Percentiles rank a stretch among this genome's conserved stretches.
Evolutionary conservation across 257 asterid species (phyloP).

Genomic region (Salvia splendens): DNA sequence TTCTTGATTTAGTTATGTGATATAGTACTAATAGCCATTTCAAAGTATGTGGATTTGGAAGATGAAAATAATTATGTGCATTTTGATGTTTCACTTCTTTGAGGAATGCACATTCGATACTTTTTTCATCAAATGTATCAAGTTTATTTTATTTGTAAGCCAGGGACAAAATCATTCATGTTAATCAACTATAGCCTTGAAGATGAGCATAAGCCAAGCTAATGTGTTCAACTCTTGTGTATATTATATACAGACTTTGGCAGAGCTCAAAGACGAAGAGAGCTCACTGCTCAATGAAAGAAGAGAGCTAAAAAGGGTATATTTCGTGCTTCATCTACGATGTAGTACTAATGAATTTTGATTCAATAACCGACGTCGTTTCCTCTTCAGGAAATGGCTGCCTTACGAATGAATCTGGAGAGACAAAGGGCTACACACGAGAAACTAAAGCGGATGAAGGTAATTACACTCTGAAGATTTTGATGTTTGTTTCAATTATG

Average conservation of each 20-base stretch:
- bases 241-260: slow-evolving; percentile 50
- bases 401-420: slow-evolving; percentile 49
- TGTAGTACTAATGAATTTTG: background rate
- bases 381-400: slow-evolving; percentile 53
- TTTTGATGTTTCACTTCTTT: background rate
- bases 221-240: slow-evolving; percentile 5
- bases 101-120: background rate
- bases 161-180: background rate
- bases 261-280: slow-evolving; percentile 64
- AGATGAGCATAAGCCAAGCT: background rate
- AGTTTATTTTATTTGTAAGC: background rate
- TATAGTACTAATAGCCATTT: background rate
- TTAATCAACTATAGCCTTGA: background rate
- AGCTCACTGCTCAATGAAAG: slow-evolving; percentile 51
- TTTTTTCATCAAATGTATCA: background rate
- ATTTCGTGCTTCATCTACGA: slow-evolving; percentile 1
- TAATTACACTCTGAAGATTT: slow-evolving; percentile 16
- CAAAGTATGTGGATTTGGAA: background rate
- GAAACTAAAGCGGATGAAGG: slow-evolving; percentile 70
- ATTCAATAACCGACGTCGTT: background rate
- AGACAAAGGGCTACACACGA: slow-evolving; percentile 49
- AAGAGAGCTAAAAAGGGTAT: slow-evolving; percentile 63
- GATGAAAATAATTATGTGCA: too few relatives aligned
- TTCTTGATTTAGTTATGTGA: background rate
- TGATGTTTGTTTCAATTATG: background rate